Conservation (phyloP, 1,139 yeast genomes). For the Blastobotrys malaysiensis region DNA sequence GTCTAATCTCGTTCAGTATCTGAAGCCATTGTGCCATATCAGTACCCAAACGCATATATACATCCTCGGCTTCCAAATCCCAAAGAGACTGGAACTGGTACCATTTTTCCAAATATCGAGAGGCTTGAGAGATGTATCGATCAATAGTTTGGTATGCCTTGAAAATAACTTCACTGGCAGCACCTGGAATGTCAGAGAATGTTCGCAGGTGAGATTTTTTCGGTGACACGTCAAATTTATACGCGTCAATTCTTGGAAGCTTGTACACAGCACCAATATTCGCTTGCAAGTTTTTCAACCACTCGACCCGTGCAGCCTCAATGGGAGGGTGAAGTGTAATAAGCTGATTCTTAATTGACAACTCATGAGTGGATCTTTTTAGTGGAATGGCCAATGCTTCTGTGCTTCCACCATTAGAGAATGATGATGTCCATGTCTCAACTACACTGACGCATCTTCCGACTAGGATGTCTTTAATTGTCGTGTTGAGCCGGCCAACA, state of each 20-base stretch:
- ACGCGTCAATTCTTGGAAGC: conserved; percentile 28
- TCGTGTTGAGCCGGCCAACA: conserved; percentile 39
- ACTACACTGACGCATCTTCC: conserved; percentile 30
- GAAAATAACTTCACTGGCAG: conserved; percentile 17
- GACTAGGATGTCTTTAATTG: conserved; percentile 37
- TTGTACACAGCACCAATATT: conserved; percentile 24
- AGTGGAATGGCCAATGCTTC: conserved; percentile 15
- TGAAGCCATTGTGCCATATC: conserved; percentile 46
- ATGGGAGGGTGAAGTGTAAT: conserved; percentile 43
- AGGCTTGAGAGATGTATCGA: conserved; percentile 28
- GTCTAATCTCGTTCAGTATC: conserved; percentile 42
- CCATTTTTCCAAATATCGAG: conserved; percentile 48
- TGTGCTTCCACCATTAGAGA: conserved; percentile 17
- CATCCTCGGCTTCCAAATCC: conserved; percentile 43
- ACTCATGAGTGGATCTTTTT: conserved; percentile 32
- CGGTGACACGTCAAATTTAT: conserved; percentile 27
- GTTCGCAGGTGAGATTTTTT: conserved; percentile 6
- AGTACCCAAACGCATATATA: conserved; percentile 33
- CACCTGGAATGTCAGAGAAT: conserved; percentile 19
- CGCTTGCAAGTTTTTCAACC: conserved; percentile 32
- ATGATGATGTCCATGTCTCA: conserved; percentile 25
- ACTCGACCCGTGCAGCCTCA: conserved; percentile 32
- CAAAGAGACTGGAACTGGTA: conserved; percentile 51
- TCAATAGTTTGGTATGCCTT: conserved; percentile 24
- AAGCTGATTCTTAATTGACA: conserved; percentile 41